Evolutionary conservation across 164 flowering plant species (phyloP).

Genomic region (Tetrastigma voinierianum): DNA sequence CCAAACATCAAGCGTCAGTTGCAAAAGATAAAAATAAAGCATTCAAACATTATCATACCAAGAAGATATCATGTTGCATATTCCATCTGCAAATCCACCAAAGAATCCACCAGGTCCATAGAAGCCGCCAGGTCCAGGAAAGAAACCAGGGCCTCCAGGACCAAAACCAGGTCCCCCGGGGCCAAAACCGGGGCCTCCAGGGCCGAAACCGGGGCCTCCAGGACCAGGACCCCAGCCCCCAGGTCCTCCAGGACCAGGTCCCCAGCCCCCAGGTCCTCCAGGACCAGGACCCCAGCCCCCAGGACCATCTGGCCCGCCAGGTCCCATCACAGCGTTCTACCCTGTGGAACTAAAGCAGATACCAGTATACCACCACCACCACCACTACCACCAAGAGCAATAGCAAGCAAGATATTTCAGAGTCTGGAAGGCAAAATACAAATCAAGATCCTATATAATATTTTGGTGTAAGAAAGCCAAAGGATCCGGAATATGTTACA

Average conservation of each 20-base stretch:
- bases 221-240: conserved; percentile 24
- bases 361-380: too few relatives aligned
- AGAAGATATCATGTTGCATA: conserved; percentile 33
- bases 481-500: too few relatives aligned
- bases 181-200: conserved; percentile 11
- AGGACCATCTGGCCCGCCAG: conserved; percentile 22
- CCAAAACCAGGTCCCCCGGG: conserved; percentile 12
- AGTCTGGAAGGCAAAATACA: background rate
- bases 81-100: conserved; percentile 37
- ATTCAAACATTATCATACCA: conserved; percentile 14
- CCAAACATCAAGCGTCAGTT: too few relatives aligned
- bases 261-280: conserved; percentile 15
- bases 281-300: conserved; percentile 10
- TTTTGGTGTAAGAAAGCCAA: too few relatives aligned
- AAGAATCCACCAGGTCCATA: conserved; percentile 25
- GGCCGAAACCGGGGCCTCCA: conserved; percentile 17
- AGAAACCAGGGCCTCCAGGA: conserved; percentile 4
- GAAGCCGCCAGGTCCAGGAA: too few relatives aligned
- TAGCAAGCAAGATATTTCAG: too few relatives aligned
- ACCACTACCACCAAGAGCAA: too few relatives aligned
- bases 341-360: too few relatives aligned
- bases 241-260: conserved; percentile 23
- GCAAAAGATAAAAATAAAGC: background rate
- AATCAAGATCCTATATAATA: background rate
- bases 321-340: background rate